Base-by-base conservation (phyloP, 345 rosid species). In the Eucalyptus guilfoylei region DNA sequence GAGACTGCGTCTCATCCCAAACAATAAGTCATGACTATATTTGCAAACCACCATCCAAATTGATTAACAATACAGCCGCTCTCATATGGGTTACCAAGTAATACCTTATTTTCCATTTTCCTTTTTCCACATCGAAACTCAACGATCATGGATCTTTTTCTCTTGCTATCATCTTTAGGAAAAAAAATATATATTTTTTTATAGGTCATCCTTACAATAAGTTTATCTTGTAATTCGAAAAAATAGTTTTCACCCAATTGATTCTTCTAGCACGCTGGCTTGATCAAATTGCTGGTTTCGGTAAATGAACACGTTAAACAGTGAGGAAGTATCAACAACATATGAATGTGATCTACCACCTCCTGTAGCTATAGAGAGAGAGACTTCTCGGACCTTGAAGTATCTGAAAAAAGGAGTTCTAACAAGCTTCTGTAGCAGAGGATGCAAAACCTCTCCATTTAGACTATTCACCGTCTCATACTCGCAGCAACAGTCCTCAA, bases 401-500 rank as follows among this genome's bases (percentile, higher is more conserved):
- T 96, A 97, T 37, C 98, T 93, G 87, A 92, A 97, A 90, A 97
- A 97, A 4, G 99, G 95, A 17, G 98, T 95, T 88, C 89, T 92
- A 30, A 96, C 97, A 64, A 97, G 97, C 54, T 96, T 94, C 88
- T 94, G 97, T 83, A 97, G 96, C 49, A 92, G 86, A 60, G 99
- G 98, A 94, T 96, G 90, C 93, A 96, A 91, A 32, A 94, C 94
- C 88, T 96, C 92, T 14, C 89, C 90, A 90, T 97, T 97, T 9
- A 97, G 89, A 87, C 87, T 89, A 85, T 96, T 93, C 32, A 96
- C 99, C 23, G 97, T 96, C 92, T 97, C 96, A 24, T 96, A 96
- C 89, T 96, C 96, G 86, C 99, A 96, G 88, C 98, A 95, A 90
- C 98, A 97, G 83, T 95, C 99, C 93, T 96, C 98, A 28, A 97